Conservation (phyloP, 139 green algal species). For the Nannochloris sp. region DNA sequence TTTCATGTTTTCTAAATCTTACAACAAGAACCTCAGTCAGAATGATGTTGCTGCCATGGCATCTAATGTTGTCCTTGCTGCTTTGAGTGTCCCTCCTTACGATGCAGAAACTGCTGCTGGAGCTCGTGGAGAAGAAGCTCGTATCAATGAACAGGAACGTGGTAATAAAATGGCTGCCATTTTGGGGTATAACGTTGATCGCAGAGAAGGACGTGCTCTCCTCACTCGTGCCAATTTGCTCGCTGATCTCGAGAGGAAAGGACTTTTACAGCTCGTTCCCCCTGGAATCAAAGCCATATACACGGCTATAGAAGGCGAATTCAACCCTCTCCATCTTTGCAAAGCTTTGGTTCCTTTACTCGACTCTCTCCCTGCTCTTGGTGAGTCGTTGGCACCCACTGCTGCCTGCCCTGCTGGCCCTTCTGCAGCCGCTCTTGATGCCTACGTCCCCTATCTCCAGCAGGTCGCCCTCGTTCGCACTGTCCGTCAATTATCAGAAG, state of each 20-base stretch:
- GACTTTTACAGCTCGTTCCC: conserved; percentile 73
- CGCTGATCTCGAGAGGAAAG: conserved; percentile 60
- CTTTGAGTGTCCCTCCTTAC: conserved; percentile 87
- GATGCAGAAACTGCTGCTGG: conserved; percentile 34
- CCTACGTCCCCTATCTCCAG: conserved; percentile 28
- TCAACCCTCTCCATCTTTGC: conserved; percentile 91
- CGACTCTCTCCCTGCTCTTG: conserved; percentile 33
- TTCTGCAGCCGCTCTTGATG: conserved; percentile 10
- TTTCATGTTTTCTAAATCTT: conserved; percentile 73
- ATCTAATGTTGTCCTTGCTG: conserved; percentile 83
- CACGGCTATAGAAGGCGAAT: conserved; percentile 77
- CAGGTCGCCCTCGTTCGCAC: conserved; percentile 76
- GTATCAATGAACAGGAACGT: conserved; percentile 78
- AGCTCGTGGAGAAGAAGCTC: conserved; percentile 30
- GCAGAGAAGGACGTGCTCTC: conserved; percentile 30
- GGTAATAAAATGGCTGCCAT: conserved; percentile 88
- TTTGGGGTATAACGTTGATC: conserved; percentile 73
- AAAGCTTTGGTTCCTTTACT: conserved; percentile 69
- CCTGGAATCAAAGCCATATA: conserved; percentile 58
- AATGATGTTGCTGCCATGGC: conserved; percentile 73
- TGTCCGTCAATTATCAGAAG: conserved; percentile 84
- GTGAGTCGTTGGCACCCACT: neutral
- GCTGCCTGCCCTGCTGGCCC: neutral
- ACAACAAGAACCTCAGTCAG: conserved; percentile 77
- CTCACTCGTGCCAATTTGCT: conserved; percentile 76